Evolutionary conservation across 2,329 filamentous ascomycete genomes (phyloP), one percentile per base, ranked within the genome.

Genomic region (Clarireedia paspali): DNA sequence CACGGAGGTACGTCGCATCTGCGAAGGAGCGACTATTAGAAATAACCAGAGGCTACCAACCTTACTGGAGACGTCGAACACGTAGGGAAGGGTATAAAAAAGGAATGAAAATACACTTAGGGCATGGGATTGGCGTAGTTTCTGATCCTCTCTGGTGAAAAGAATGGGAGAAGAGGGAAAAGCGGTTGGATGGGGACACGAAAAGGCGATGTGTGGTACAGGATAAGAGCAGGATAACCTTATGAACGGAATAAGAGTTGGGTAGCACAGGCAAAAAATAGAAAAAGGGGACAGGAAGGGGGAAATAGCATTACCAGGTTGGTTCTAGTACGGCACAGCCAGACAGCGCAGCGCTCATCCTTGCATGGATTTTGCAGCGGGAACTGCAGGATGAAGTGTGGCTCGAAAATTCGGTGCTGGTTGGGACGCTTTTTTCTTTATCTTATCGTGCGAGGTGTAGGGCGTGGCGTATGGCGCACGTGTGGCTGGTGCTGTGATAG

Each of bases 1-100:
- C 59, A 83, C 79, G 61, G 81, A 84, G 69, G 80, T 81, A 74
- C 81, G 82, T 77, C 82, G 79, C 83, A 86, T 86, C 53, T 71
- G 64, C 62, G 64, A 59, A 61, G 58, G 50, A 56, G 55, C 48
- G 53, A 53, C 27, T 38, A 58, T 55, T 50, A 49, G 44, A 51
- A 34, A 14, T 55, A 47, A 51, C 45, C 47, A 50, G 55, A 55
- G 40, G 49, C 39, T 42, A 48, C 45, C 17, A 15, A 34, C 23
- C 53, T 36, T 44, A 50, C 26, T 26, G 34, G 14, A 20, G 30
- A 23, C 51, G 47, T 45, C 27, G 14, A 39, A 46, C 23, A 46
- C 17, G 38, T 45, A 55, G 34, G 47, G 52, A 36, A 56, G 54
- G 10, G 34, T 42, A 47, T 52, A 53, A 44, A 27, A 56, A 57